Conservation (phyloP, 108 stramenopile genomes). For the Chaetoceros muelleri region DNA sequence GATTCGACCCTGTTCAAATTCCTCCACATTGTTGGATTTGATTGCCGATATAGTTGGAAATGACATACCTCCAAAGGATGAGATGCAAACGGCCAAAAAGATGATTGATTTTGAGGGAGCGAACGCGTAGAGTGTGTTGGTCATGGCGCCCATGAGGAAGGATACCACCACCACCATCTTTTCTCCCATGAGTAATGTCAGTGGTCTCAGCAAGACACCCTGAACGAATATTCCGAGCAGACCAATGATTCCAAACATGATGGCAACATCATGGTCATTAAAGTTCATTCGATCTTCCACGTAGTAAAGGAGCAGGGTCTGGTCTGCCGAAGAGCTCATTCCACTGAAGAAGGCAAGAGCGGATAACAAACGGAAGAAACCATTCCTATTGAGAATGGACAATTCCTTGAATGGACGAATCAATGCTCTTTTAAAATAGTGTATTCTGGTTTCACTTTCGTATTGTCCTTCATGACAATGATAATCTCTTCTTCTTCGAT, state of each 20-base stretch:
- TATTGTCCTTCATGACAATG: conserved; percentile 6
- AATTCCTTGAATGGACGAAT: conserved; percentile 51
- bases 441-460: neutral
- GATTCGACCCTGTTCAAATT: conserved; percentile 70
- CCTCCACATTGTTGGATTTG: conserved; percentile 74
- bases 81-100: conserved; percentile 40
- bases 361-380: conserved; percentile 57
- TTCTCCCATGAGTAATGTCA: conserved; percentile 62
- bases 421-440: neutral
- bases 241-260: conserved; percentile 59
- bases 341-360: conserved; percentile 72
- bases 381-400: conserved; percentile 68
- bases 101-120: conserved; percentile 53
- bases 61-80: conserved; percentile 42
- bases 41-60: conserved; percentile 82
- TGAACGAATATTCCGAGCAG: conserved; percentile 60
- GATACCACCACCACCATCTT: conserved; percentile 41
- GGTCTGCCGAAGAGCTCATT: conserved; percentile 51
- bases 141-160: conserved; percentile 40
- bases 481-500: conserved; percentile 6
- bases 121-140: conserved; percentile 45
- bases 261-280: conserved; percentile 44
- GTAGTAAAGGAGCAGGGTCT: conserved; percentile 64
- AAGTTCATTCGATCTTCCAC: conserved; percentile 65
- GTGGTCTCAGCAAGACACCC: conserved; percentile 55